Conservation (phyloP, 2,329 filamentous ascomycete species). For the Pseudogymnoascus verrucosus region DNA sequence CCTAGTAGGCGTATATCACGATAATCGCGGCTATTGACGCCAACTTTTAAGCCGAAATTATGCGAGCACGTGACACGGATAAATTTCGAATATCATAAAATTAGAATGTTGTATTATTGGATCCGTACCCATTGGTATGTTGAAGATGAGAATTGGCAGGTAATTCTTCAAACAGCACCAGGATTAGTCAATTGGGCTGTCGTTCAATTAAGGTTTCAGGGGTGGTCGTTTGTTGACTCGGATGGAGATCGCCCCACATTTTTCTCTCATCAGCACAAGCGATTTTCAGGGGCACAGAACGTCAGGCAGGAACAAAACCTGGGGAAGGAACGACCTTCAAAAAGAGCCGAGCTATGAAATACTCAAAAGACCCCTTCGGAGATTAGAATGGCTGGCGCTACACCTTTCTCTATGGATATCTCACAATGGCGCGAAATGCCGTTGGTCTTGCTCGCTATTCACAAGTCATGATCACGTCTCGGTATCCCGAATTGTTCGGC, state of each 20-base stretch:
- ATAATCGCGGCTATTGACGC: neutral
- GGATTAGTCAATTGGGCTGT: neutral
- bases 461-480: neutral
- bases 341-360: neutral
- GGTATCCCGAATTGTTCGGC: neutral
- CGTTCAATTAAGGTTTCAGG: neutral
- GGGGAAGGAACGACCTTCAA: neutral
- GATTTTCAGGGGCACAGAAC: constrained; percentile 1
- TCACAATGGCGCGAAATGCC: neutral
- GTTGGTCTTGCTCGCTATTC: neutral
- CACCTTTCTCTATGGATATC: neutral
- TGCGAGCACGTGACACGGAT: neutral
- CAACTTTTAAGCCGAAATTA: neutral
- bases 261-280: neutral
- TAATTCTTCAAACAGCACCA: neutral
- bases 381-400: neutral
- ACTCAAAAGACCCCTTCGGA: neutral
- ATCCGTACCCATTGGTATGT: neutral
- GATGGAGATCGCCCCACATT: neutral
- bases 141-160: neutral
- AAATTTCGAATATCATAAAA: neutral
- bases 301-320: neutral
- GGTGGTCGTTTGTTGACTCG: neutral
- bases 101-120: neutral
- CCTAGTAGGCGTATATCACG: neutral